Percentiles rank a stretch among this genome's conserved stretches.
These are phyloP conservation scores for Alternaria hordeiaustralica DNA, from an alignment of 2,329 filamentous ascomycete genomes.

Conservation along the genomic window DNA sequence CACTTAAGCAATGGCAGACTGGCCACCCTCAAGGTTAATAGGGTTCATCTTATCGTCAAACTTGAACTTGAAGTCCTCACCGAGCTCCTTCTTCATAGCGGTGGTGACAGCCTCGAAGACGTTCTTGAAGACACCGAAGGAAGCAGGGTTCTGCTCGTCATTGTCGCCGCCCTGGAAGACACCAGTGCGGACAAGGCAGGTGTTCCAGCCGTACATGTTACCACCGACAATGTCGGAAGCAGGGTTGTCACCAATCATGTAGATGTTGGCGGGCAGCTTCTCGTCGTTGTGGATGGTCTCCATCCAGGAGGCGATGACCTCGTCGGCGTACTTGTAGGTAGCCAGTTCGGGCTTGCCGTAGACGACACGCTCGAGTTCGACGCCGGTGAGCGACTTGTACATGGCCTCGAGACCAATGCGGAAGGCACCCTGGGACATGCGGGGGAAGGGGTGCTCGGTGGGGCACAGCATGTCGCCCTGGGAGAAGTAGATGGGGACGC, in stretches of 20 bases:
- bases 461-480: slow-evolving; percentile 70
- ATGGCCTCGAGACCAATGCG: slow-evolving; percentile 75
- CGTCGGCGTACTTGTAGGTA: slow-evolving; percentile 81
- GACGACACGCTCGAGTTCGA: slow-evolving; percentile 75
- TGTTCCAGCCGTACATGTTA: slow-evolving; percentile 85
- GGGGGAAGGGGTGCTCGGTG: slow-evolving; percentile 64
- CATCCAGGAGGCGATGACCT: slow-evolving; percentile 77
- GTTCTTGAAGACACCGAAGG: slow-evolving; percentile 76
- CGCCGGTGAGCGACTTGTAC: slow-evolving; percentile 73
- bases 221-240: slow-evolving; percentile 76
- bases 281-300: slow-evolving; percentile 76
- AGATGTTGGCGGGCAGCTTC: slow-evolving; percentile 71
- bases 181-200: slow-evolving; percentile 77
- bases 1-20: slow-evolving; percentile 62
- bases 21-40: slow-evolving; percentile 61
- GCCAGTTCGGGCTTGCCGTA: slow-evolving; percentile 78
- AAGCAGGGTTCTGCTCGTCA: slow-evolving; percentile 77
- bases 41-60: slow-evolving; percentile 77
- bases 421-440: slow-evolving; percentile 78
- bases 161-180: slow-evolving; percentile 80
- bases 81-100: slow-evolving; percentile 72
- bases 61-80: slow-evolving; percentile 75
- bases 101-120: slow-evolving; percentile 74
- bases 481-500: slow-evolving; percentile 77
- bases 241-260: slow-evolving; percentile 80